Evolutionary conservation across 169 alveolate species (phyloP).

Genomic region (Cryptosporidium muris): DNA sequence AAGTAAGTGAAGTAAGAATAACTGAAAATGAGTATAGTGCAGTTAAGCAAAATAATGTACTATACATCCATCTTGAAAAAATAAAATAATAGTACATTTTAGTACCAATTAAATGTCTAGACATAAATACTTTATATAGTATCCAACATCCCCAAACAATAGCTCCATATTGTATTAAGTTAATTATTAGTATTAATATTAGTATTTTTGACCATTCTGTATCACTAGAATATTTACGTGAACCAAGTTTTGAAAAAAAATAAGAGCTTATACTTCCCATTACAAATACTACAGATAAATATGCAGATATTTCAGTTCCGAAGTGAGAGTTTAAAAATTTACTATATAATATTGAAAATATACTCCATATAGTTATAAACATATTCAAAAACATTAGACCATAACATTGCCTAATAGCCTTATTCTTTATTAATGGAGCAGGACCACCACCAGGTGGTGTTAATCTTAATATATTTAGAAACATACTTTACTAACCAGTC

Average conservation of each 20-base stretch:
- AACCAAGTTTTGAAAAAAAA: conserved; percentile 58
- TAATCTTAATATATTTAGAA: conserved; percentile 30
- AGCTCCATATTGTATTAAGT: conserved; percentile 63
- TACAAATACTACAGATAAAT: conserved; percentile 44
- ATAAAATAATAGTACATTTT: conserved; percentile 60
- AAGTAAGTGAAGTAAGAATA: conserved; percentile 37
- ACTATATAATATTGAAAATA: conserved; percentile 56
- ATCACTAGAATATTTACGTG: conserved; percentile 61
- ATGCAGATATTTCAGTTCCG: conserved; percentile 64
- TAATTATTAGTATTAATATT: conserved; percentile 34
- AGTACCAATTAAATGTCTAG: conserved; percentile 60
- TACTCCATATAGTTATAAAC: conserved; percentile 56
- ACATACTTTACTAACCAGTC: background rate
- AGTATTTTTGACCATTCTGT: conserved; percentile 49
- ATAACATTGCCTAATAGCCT: conserved; percentile 51
- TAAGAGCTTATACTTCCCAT: conserved; percentile 58
- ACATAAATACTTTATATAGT: conserved; percentile 60
- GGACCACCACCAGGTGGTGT: conserved; percentile 71
- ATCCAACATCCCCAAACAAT: conserved; percentile 70
- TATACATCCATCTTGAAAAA: conserved; percentile 69
- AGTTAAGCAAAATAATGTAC: conserved; percentile 57
- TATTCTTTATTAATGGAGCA: conserved; percentile 61
- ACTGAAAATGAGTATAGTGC: conserved; percentile 65
- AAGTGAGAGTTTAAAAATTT: conserved; percentile 49
- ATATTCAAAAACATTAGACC: conserved; percentile 60